Percentiles rank a stretch among this genome's conserved stretches.
These are phyloP conservation scores for Apiospora arundinis DNA, from an alignment of 2,329 filamentous ascomycete species.

Conservation along the genomic window DNA sequence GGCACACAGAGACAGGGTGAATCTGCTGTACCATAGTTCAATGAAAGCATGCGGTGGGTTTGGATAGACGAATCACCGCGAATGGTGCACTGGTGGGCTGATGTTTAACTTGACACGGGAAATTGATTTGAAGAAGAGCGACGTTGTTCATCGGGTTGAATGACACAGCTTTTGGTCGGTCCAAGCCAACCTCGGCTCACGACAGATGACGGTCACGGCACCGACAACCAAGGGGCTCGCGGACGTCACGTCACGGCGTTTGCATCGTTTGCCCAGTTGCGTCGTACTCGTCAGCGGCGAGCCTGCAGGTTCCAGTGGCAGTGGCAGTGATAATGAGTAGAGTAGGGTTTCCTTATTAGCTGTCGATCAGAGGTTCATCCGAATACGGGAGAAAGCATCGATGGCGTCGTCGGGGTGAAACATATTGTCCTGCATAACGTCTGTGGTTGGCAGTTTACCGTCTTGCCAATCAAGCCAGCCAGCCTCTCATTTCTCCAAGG, in stretches of 20 bases:
- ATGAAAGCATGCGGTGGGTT: neutral
- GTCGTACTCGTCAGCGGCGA: conserved; percentile 10
- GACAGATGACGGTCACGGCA: neutral
- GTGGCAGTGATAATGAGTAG: neutral
- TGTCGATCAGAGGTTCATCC: neutral
- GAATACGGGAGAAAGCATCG: no score
- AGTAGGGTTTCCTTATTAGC: neutral
- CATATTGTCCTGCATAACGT: neutral
- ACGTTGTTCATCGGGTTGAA: neutral
- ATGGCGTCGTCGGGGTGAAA: neutral
- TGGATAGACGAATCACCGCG: neutral
- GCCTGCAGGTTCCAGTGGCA: neutral
- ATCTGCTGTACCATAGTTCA: conserved; percentile 4
- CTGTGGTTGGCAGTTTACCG: neutral
- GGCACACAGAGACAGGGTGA: conserved; percentile 15
- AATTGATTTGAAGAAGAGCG: conserved; percentile 6
- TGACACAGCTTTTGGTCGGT: neutral
- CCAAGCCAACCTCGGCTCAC: conserved; percentile 13
- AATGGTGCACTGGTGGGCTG: conserved; percentile 12
- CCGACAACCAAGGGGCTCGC: neutral
- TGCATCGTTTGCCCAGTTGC: neutral
- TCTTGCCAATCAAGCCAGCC: neutral
- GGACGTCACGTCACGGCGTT: neutral
- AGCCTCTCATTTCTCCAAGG: neutral
- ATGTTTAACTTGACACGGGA: conserved; percentile 6